Base-by-base conservation (phyloP, 164 flowering plant genomes). In the Magnolia sinica region DNA sequence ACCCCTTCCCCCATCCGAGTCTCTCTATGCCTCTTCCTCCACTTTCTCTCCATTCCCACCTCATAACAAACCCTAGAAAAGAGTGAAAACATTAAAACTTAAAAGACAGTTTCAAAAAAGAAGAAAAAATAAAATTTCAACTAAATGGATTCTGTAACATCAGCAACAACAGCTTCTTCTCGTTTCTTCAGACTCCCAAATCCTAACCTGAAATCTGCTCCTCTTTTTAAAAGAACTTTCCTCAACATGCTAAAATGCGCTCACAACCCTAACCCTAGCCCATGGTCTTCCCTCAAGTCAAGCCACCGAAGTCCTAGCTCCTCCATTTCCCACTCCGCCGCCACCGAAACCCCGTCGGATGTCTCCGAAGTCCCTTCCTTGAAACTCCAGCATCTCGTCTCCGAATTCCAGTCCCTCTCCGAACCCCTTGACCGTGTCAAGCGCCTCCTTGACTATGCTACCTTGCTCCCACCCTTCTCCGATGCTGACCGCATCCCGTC, bases 351-450 rank as follows among this genome's bases (percentile, higher is more conserved):
- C 68, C 0, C 68, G 11, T 22, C 68, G 31, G 27, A 24, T 24
- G 68, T 65, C 16, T 19, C 87, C 13, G 81, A 83, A 24, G 72
- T 78, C 55, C 82, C 85, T 0, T 58, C 81, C 1, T 65, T 52
- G 14, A 86, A 76, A 78, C 88, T 92, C 14, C 79, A 78, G 10
- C 76, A 68, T 2, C 75, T 91, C 8, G 83, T 90, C 16, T 69
- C 87, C 1, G 97, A 93, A 73, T 93, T 95, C 64, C 80, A 80
- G 59, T 80, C 92, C 3, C 73, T 95, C 0, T 4, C 79, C 13
- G 91, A 94, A 70, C 89, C 93, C n/a, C 58, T 87, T 9, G 98
- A 93, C n/a, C 82, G 97, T 5, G 94, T 93, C 10, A 93, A 91
- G 83, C 80, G 89, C 8, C 76, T 94, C 6, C 74, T 96, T 50